Conservation (phyloP, 2,329 filamentous ascomycete genomes). For the Botryotinia calthae region DNA sequence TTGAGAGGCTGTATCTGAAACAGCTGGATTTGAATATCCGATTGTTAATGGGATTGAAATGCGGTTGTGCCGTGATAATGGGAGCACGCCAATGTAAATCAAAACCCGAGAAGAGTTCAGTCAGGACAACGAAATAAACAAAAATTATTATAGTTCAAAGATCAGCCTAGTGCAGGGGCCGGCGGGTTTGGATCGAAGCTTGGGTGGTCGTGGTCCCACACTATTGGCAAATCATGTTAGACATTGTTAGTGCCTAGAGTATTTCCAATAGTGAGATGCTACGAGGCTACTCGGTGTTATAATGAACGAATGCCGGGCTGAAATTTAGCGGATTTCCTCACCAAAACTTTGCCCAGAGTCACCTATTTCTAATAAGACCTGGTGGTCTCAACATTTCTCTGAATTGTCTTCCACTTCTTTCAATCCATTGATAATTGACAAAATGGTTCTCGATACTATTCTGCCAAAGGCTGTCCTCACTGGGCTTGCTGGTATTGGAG, state of each 20-base stretch:
- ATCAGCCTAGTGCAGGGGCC: neutral
- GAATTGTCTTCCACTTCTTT: neutral
- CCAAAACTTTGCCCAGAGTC: neutral
- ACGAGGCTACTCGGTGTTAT: neutral
- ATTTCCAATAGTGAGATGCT: neutral
- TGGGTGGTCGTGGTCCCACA: neutral
- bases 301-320: neutral
- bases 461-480: slow-evolving; percentile 28
- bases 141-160: neutral
- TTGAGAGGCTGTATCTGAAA: neutral
- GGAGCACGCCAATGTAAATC: neutral
- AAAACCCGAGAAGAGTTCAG: neutral
- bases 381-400: slow-evolving; percentile 1
- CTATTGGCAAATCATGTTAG: slow-evolving; percentile 2
- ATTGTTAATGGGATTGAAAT: neutral
- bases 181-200: neutral
- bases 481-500: slow-evolving; percentile 51
- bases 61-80: neutral
- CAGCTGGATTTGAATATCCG: neutral
- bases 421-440: neutral
- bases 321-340: neutral
- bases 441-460: slow-evolving; percentile 26
- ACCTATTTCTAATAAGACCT: neutral
- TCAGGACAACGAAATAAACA: neutral
- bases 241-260: neutral